A percentile compares a stretch with the other conserved stretches of the same genome.
phyloP scores from a whole-genome alignment of 176 grass and related monocot genomes.

The Carex scoparia region DNA sequence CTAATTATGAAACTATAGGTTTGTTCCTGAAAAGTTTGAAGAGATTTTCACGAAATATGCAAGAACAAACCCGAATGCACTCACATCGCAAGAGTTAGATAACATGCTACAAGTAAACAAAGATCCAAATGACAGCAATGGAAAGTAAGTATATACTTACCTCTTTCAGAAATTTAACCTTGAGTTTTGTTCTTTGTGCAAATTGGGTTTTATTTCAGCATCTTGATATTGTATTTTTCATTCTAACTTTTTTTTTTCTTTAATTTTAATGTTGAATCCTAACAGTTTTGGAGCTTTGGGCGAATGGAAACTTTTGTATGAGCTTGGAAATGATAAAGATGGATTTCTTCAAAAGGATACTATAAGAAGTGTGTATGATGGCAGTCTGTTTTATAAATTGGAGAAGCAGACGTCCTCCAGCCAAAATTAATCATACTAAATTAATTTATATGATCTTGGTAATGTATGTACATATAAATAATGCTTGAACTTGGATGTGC shows the following conservation, averaged over 20 bases:
- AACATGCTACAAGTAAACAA: conserved; percentile 50
- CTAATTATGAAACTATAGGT: conserved; percentile 25
- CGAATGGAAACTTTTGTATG: conserved; percentile 44
- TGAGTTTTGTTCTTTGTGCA: background rate
- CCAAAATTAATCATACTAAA: background rate
- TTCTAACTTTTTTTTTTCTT: background rate
- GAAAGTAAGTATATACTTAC: conserved; percentile 32
- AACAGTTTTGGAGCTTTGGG: background rate
- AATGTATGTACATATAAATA: background rate
- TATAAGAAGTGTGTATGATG: conserved; percentile 45
- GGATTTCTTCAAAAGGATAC: conserved; percentile 57
- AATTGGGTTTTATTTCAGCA: background rate
- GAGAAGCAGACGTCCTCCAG: conserved; percentile 29
- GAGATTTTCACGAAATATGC: conserved; percentile 69
- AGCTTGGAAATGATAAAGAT: conserved; percentile 41
- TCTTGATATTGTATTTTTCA: background rate
- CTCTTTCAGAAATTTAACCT: background rate
- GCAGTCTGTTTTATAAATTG: conserved; percentile 46
- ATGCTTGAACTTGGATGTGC: background rate
- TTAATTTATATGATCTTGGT: background rate
- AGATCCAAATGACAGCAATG: conserved; percentile 34
- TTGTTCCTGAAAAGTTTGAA: conserved; percentile 68
- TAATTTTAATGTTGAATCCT: background rate
- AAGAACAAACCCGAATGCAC: conserved; percentile 35
- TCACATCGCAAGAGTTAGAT: conserved; percentile 41